phyloP scores from a whole-genome alignment of 2,329 filamentous ascomycete genomes.

The Phaeosphaeriaceae sp. region DNA sequence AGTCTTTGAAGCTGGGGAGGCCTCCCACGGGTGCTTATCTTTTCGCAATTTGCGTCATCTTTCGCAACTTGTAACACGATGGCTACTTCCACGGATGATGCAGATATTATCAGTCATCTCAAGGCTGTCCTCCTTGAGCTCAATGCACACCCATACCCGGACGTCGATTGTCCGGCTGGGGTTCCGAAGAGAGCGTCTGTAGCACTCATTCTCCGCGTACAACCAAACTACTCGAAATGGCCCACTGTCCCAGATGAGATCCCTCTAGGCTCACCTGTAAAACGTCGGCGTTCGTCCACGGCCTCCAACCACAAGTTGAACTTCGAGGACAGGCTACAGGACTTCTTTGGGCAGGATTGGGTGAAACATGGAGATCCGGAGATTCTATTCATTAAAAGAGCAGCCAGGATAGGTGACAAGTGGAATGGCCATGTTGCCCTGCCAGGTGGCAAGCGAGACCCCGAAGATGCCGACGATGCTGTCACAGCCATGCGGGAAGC shows the following conservation, averaged over 20 bases:
- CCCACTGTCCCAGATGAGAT: conserved; percentile 44
- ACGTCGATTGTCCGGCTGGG: conserved; percentile 56
- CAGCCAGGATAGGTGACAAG: conserved; percentile 68
- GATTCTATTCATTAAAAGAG: conserved; percentile 74
- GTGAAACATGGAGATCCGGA: conserved; percentile 71
- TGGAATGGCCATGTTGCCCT: conserved; percentile 75
- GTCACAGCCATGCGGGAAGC: conserved; percentile 70
- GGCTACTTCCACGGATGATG: conserved; percentile 24
- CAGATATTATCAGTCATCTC: conserved; percentile 48
- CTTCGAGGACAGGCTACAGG: conserved; percentile 54
- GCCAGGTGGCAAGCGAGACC: conserved; percentile 71
- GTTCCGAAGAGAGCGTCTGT: conserved; percentile 70
- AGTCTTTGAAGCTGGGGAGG: background rate
- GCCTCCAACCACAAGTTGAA: conserved; percentile 35
- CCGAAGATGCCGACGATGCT: conserved; percentile 67
- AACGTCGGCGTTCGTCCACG: conserved; percentile 35
- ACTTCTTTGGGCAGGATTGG: conserved; percentile 71
- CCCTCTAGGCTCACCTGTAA: conserved; percentile 22
- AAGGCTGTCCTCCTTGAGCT: conserved; percentile 53
- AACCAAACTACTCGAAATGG: conserved; percentile 64
- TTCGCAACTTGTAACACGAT: conserved; percentile 16
- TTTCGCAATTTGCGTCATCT: background rate
- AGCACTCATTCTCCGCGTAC: conserved; percentile 68
- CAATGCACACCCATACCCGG: conserved; percentile 55
- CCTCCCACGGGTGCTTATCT: background rate